These are phyloP conservation scores for Stentor roeselii DNA, from an alignment of 73 alveolate genomes.

Conservation along the genomic window DNA sequence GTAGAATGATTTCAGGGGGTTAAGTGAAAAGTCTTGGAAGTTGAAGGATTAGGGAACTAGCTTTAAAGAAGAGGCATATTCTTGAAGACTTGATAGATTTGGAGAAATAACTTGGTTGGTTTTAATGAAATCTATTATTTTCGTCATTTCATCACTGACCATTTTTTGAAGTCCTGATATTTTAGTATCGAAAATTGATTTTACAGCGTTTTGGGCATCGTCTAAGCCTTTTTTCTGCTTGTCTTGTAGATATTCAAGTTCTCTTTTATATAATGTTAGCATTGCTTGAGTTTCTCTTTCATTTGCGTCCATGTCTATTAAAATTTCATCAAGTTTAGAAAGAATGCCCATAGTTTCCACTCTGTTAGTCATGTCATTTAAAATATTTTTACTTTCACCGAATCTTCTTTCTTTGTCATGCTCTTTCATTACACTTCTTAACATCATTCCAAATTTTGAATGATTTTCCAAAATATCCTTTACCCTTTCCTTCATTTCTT, in stretches of 20 bases:
- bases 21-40: too few species aligned
- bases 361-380: not conserved
- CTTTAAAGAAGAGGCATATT: not conserved
- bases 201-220: not conserved
- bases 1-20: not conserved
- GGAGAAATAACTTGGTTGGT: not conserved
- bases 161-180: not conserved
- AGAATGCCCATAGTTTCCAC: not conserved
- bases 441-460: not conserved
- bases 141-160: not conserved
- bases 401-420: not conserved
- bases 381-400: not conserved
- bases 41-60: too few species aligned
- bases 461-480: not conserved
- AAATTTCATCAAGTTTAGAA: not conserved
- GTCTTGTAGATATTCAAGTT: not conserved
- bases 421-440: too few species aligned
- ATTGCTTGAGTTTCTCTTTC: not conserved
- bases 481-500: not conserved
- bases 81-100: not conserved
- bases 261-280: not conserved
- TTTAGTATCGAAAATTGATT: not conserved
- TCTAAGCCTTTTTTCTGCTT: not conserved
- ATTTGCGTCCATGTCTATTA: not conserved
- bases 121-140: not conserved